Percentiles rank a stretch among this genome's conserved stretches.
phyloP scores from a whole-genome alignment of 192 early-diverging fungal species.

The Entomortierella parvispora region DNA sequence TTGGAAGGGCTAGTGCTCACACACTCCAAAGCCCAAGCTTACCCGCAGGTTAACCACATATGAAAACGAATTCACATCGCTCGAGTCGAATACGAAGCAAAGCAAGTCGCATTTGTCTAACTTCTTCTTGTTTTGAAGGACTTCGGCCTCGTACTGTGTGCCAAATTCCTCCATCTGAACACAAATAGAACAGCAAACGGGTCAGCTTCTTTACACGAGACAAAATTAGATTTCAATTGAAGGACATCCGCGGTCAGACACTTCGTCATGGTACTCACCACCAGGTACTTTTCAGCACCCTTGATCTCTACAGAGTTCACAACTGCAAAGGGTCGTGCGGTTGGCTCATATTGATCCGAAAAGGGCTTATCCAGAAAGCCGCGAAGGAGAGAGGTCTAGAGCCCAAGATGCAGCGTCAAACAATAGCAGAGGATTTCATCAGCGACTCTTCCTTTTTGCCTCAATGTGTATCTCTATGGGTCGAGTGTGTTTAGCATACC shows the following conservation, averaged over 20 bases:
- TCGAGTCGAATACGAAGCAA: slow-evolving; percentile 95
- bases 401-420: background rate
- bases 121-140: slow-evolving; percentile 88
- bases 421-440: background rate
- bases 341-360: slow-evolving; percentile 76
- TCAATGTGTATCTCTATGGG: background rate
- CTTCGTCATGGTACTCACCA: no score
- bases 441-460: background rate
- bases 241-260: no score
- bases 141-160: slow-evolving; percentile 84
- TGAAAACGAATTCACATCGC: slow-evolving; percentile 93
- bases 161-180: slow-evolving; percentile 92
- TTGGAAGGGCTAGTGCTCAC: no score
- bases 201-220: background rate
- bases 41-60: slow-evolving; percentile 88
- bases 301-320: slow-evolving; percentile 97
- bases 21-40: slow-evolving; percentile 15
- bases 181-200: slow-evolving; percentile 1
- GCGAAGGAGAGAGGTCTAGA: slow-evolving; percentile 83
- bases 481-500: slow-evolving; percentile 45
- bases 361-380: slow-evolving; percentile 91
- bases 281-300: slow-evolving; percentile 93
- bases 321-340: slow-evolving; percentile 78
- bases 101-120: slow-evolving; percentile 92
- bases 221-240: background rate